Evolutionary conservation across 2,329 filamentous ascomycete species (phyloP), one percentile per base, ranked within the genome.

Genomic region (Microdochium trichocladiopsis): DNA sequence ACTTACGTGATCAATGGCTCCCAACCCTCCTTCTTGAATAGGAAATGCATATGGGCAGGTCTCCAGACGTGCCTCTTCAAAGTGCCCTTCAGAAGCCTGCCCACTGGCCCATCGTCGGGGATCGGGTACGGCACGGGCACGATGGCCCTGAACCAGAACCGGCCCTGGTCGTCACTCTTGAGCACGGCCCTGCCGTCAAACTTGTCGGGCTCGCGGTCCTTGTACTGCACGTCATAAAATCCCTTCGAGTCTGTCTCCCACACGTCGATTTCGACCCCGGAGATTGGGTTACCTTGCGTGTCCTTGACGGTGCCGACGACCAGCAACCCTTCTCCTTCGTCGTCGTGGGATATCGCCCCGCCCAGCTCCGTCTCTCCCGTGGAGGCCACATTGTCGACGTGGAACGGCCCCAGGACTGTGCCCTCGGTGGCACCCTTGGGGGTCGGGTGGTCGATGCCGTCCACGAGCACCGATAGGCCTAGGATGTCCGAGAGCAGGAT

Each of bases 171-270:
- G 59, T 93, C 88, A 55, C 78, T 87, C 43, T 70, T 70, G 74
- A 90, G 78, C 53, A 93, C 77, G 52, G 86, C 88, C 43, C 89
- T 75, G 48, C 89, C 88, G 70, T 90, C 87, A 0, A 88, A 86
- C 2, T 74, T 78, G 31, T 50, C 54, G 52, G 63, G 62, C 9
- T 76, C 68, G 47, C 84, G 74, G 43, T 81, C 79, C 0, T 80
- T 73, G 65, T 90, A 84, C 69, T 94, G 88, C 55, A 93, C 88
- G 63, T 94, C 89, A 65, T 94, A 94, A 62, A 85, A 82, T 10
- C 89, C 89, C n/a, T 82, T 81, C 53, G 80, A 84, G 65, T 93
- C 89, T 9, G 88, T 90, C 71, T 93, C 88, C 89, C 89, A 94
- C 57, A 94, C 85, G 66, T 94, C 88, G 56, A 93, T 79, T 64